Conservation (phyloP, 2,329 filamentous ascomycete genomes). For the Fusarium chuoi region DNA sequence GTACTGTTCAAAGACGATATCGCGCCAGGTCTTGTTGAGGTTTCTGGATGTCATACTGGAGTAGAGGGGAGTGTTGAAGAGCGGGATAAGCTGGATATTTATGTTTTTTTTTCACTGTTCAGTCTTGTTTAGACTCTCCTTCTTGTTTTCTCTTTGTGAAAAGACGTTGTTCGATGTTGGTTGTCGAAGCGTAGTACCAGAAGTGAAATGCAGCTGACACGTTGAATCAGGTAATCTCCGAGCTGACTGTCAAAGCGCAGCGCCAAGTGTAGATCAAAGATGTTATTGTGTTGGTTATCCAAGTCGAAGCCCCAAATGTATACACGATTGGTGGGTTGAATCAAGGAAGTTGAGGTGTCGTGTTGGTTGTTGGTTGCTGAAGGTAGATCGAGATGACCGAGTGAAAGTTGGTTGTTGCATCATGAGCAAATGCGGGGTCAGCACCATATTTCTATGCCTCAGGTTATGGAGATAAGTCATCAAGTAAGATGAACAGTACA, state of each 20-base stretch:
- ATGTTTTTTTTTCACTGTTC: neutral
- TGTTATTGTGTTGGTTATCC: rapidly evolving
- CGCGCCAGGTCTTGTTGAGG: conserved; percentile 30
- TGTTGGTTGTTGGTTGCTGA: neutral
- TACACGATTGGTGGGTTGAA: neutral
- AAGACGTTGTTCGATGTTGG: no score
- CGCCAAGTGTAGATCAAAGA: neutral
- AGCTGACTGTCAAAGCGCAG: neutral
- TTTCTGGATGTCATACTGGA: conserved; percentile 28
- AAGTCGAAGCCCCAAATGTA: rapidly evolving
- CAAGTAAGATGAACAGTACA: neutral
- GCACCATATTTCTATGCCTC: neutral
- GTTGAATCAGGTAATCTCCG: neutral
- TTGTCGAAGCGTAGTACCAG: neutral
- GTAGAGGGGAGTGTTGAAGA: neutral
- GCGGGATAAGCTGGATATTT: neutral
- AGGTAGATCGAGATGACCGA: neutral
- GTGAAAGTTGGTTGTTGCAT: neutral
- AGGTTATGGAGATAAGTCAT: neutral
- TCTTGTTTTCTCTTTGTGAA: no score
- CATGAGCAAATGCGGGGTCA: neutral
- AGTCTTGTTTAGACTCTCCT: rapidly evolving
- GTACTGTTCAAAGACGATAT: conserved; percentile 22
- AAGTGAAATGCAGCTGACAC: neutral
- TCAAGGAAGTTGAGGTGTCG: neutral